Evolutionary conservation across 176 grass and related monocot species (phyloP), one percentile per base, ranked within the genome.

Genomic region (Zea luxurians): DNA sequence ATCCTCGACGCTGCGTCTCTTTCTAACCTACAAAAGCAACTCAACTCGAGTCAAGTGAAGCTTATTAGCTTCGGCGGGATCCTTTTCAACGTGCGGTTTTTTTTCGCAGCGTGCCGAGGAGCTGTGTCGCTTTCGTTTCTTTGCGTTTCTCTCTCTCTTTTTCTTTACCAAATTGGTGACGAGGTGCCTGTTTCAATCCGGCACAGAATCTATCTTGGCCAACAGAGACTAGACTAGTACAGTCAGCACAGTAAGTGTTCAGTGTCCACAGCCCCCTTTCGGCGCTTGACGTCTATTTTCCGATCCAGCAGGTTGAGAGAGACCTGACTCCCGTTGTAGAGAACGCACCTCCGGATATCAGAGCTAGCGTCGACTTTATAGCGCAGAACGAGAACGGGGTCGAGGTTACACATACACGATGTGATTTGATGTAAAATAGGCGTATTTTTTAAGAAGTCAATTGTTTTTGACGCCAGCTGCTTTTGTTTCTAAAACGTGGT

Each of bases 11-110:
- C 16, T 17, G 72, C n/a, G 10, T 60, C 41, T 47, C 34, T 6
- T 60, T 80, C 62, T 71, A 55, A 82, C 58, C 68, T 35, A 8
- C 11, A 16, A 10, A 81, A 71, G 55, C 34, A 15, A 2, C 38
- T 20, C 77, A 73, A 43, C 35, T 62, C 18, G 45, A 70, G 27
- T 27, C 27, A 27, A 27, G 27, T 27, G 27, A 27, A 27, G 27
- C 27, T 27, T 27, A 27, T 27, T 27, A 27, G 67, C 65, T 16
- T 74, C 70, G 8, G 13, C 35, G 41, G 37, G 48, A 44, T 82
- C 48, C 13, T 47, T 74, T 36, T 46, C 50, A n/a, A 9, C 48
- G 17, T 48, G 1, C 13, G 47, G 11, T 48, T 80, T 78, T 80
- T 78, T 62, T 27, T 16, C 43, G 17, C 68, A 15, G 20, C 4